Percentiles rank a stretch among this genome's conserved stretches.
Evolutionary conservation across 768 basidiomycete genomes (phyloP).

Genomic region (Chiua virens): DNA sequence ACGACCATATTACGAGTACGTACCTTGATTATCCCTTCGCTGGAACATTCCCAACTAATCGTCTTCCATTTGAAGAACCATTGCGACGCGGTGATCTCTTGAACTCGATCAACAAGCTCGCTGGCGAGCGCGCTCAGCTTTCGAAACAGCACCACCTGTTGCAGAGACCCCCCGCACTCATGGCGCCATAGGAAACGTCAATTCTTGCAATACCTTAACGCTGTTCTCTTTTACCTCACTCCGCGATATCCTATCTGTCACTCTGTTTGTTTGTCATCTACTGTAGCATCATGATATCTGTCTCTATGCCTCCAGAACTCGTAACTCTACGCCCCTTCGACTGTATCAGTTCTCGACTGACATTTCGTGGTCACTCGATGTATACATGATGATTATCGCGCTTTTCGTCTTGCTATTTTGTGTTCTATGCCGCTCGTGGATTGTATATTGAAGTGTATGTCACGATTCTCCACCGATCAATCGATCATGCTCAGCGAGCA

Average conservation of each 20-base stretch:
- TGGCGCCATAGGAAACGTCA: conserved; percentile 19
- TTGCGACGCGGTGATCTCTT: conserved; percentile 75
- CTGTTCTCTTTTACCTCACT: conserved; percentile 3
- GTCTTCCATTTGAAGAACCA: conserved; percentile 54
- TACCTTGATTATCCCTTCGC: conserved; percentile 3
- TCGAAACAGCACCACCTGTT: conserved; percentile 32
- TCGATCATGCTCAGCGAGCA: no score
- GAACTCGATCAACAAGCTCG: conserved; percentile 81
- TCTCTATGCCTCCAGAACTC: not conserved
- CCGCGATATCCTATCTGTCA: conserved; percentile 12
- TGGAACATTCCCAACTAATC: conserved; percentile 1
- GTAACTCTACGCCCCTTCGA: not conserved
- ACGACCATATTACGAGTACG: conserved; percentile 82
- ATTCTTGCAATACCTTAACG: conserved; percentile 1
- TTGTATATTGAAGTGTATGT: no score
- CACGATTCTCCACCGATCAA: no score
- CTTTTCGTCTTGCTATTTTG: not conserved
- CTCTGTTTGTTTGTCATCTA: conserved; percentile 1
- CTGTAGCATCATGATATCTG: conserved; percentile 14
- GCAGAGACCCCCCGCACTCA: conserved; percentile 33
- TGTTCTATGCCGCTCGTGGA: no score
- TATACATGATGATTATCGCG: not conserved
- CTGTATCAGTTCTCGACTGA: conserved; percentile 9
- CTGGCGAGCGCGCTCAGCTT: conserved; percentile 54
- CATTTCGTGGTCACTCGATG: not conserved